Base-by-base conservation (phyloP, 805 yeast species). In the Lipomyces yamadae region DNA sequence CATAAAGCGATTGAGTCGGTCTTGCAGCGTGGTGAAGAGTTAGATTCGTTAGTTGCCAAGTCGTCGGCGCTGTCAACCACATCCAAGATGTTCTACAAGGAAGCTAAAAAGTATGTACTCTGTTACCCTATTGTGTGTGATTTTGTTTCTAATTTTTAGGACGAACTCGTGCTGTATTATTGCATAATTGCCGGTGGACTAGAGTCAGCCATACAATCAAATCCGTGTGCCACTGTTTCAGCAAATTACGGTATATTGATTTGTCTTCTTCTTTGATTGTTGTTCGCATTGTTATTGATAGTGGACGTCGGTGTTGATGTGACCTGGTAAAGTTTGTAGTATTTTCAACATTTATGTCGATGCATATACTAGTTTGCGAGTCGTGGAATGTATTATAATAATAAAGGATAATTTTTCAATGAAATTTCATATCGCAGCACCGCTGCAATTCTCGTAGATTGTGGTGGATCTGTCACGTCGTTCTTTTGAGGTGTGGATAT, bases 1-100 rank as follows among this genome's bases (percentile, higher is more conserved):
- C 98, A 95, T 80, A 93, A 94, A 81, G 92, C 98, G 58, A 94
- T 95, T 72, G 98, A 95, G 79, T 84, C 89, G 69, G 97, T 95
- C 7, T 84, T 95, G 76, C 96, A 92, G 78, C 87, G 99, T 78
- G 99, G 99, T 61, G 99, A 95, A 79, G 92, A 92, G 75, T 85
- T 95, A 74, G 99, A 95, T 76, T 84, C 95, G 54, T 83, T 95
- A 73, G 98, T 95, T 54, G 97, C 94, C 76, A 95, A 95, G 81
- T 90, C 97, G 50, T 98, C 93, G 78, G 96, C 97, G 0, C 83
- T 95, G 75, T 89, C 95, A 45, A 84, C 91, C 24, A 86, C 93
- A 63, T 90, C 97, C 30, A 87, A 94, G 76, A 92, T 92, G 90
- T 95, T 95, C 78, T 95, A 94, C 82, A 93, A 92, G 77, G 97